A percentile compares a stretch with the other conserved stretches of the same genome.
Conservation (phyloP, 192 early-diverging fungal species). For the Gigaspora rosea region DNA sequence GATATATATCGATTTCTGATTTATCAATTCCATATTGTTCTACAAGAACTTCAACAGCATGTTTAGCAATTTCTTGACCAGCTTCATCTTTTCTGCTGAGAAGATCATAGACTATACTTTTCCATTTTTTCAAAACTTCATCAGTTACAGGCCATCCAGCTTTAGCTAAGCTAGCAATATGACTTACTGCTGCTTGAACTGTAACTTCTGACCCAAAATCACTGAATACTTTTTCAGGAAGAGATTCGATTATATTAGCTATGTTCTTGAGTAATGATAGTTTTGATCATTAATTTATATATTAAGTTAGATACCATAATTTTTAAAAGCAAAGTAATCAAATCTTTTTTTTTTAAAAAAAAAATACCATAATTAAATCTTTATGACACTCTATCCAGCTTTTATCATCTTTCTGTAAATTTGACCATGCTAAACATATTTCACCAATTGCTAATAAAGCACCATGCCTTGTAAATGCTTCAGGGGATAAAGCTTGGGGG, state of each 20-base stretch:
- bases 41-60: conserved; percentile 49
- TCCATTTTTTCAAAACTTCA: conserved; percentile 48
- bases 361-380: conserved; percentile 32
- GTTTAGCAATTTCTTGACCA: conserved; percentile 56
- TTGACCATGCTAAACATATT: conserved; percentile 51
- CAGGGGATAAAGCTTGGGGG: conserved; percentile 41
- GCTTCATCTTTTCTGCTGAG: conserved; percentile 68
- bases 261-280: conserved; percentile 36
- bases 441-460: conserved; percentile 62
- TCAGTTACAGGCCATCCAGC: conserved; percentile 42
- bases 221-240: conserved; percentile 48
- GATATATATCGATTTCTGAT: conserved; percentile 42
- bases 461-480: conserved; percentile 63
- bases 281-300: neutral
- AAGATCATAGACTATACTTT: conserved; percentile 49
- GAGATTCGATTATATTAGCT: conserved; percentile 36
- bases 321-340: no score
- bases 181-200: conserved; percentile 52
- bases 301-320: neutral
- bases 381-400: conserved; percentile 33
- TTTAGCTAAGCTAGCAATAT: conserved; percentile 51
- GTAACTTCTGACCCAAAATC: conserved; percentile 65
- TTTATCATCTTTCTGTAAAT: conserved; percentile 25
- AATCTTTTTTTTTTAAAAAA: no score
- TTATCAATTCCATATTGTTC: conserved; percentile 42